Percentiles rank a stretch among this genome's conserved stretches.
These are phyloP conservation scores for Grosmannia clavigera DNA, from an alignment of 2,329 filamentous ascomycete genomes.

Conservation along the genomic window DNA sequence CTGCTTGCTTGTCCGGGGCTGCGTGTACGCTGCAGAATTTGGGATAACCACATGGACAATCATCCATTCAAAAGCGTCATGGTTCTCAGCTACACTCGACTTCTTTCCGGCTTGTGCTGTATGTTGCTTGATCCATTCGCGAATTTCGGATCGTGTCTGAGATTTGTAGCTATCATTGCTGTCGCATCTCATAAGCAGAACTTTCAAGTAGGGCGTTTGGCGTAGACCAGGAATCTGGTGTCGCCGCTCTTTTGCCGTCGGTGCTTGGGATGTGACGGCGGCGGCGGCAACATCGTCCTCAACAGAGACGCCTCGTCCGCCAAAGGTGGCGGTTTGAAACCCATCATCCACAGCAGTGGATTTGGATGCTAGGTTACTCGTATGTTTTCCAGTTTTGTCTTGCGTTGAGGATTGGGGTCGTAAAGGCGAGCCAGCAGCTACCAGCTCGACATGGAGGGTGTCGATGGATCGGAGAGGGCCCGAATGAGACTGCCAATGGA, in stretches of 20 bases:
- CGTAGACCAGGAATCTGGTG: conserved; percentile 93
- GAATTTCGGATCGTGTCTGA: conserved; percentile 61
- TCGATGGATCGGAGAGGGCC: conserved; percentile 88
- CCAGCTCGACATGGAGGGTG: conserved; percentile 78
- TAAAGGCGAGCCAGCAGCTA: conserved; percentile 40
- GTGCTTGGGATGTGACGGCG: conserved; percentile 19
- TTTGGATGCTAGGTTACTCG: conserved; percentile 16
- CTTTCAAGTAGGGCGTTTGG: conserved; percentile 85
- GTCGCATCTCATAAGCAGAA: conserved; percentile 82
- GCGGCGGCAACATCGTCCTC: conserved; percentile 26
- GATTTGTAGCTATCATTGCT: conserved; percentile 91
- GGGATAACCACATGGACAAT: conserved; percentile 87
- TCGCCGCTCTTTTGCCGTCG: conserved; percentile 47
- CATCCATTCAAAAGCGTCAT: conserved; percentile 94
- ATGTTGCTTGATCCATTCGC: conserved; percentile 82
- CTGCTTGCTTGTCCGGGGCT: conserved; percentile 50
- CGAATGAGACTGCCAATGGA: conserved; percentile 93
- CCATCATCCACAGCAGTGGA: conserved; percentile 38
- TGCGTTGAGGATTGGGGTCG: conserved; percentile 19
- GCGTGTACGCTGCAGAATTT: conserved; percentile 67
- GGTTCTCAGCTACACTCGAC: conserved; percentile 68
- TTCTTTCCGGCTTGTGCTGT: conserved; percentile 47
- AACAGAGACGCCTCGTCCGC: conserved; percentile 25
- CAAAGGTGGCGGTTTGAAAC: conserved; percentile 44
- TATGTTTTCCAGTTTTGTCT: conserved; percentile 15